Evolutionary conservation across 148 eudicot species (phyloP).

Genomic region (Cornus kousa): DNA sequence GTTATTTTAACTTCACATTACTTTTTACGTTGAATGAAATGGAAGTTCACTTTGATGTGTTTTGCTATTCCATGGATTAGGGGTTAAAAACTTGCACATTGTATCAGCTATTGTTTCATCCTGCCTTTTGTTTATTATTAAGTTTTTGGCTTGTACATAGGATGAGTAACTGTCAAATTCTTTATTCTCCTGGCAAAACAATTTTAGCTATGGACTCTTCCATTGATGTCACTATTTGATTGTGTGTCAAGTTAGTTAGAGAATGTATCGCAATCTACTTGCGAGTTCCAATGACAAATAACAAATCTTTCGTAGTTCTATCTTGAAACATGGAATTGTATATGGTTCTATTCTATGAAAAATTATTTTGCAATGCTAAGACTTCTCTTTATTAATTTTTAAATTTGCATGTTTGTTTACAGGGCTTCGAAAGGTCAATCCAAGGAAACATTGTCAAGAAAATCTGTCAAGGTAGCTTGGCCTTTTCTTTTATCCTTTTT

Average conservation of each 20-base stretch:
- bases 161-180: neutral
- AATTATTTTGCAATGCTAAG: neutral
- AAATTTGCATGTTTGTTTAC: slow-evolving; percentile 14
- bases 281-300: neutral
- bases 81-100: neutral
- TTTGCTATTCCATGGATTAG: slow-evolving; percentile 2
- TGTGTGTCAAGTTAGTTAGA: neutral
- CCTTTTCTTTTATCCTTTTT: neutral
- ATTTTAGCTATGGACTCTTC: neutral
- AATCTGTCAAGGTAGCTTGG: slow-evolving; percentile 53
- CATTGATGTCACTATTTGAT: neutral
- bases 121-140: neutral
- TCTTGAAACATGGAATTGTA: neutral
- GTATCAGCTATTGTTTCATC: neutral
- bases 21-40: neutral
- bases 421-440: slow-evolving; percentile 60
- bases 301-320: neutral
- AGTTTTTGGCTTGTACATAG: neutral
- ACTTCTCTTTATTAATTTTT: neutral
- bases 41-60: slow-evolving; percentile 3
- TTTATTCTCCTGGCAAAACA: neutral
- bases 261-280: neutral
- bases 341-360: no score
- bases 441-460: slow-evolving; percentile 34
- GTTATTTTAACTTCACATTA: neutral